Evolutionary conservation across 176 grass and related monocot genomes (phyloP), one percentile per base, ranked within the genome.

Genomic region (Rhynchospora pubera): DNA sequence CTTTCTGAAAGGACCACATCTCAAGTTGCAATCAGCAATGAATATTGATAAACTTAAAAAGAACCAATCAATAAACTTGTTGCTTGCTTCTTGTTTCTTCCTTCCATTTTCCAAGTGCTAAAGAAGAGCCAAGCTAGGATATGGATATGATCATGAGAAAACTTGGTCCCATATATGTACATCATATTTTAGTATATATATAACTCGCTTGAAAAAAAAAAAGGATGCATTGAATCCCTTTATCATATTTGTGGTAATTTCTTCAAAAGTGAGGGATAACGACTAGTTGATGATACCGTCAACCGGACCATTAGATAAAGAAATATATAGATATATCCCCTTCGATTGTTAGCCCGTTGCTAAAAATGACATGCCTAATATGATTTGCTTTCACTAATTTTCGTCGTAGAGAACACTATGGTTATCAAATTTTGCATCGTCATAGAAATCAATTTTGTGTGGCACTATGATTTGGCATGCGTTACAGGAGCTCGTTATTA

Each of bases 71-170:
- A 34, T 67, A 73, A 24, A n/a, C 45, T 51, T 73, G 45, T 50
- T 73, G 69, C 19, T 73, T 73, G 69, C 69, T 73, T 73, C 69
- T 26, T 73, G 44, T 73, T 73, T 73, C 45, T 73, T 51, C 69
- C 45, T 73, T 13, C 44, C 45, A 13, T 46, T 72, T 65, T 69
- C 15, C 65, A 18, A n/a, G 5, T 67, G 15, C 32, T 8, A n/a
- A 5, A 16, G 16, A 44, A n/a, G 14, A 68, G 44, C 34, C 65
- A 68, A 15, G n/a, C 14, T 43, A n/a, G 32, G 16, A 42, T 68
- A 44, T 68, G 65, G 34, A 68, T 68, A 44, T 50, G 68, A 18
- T 72, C n/a, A 72, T 72, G 9, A 43, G 9, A 48, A 10, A 23
- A 50, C 50, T 72, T n/a, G n/a, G 19, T 72, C 19, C 44, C 44